Percentiles rank a stretch among this genome's conserved stretches.
phyloP scores from a whole-genome alignment of 805 yeast genomes.

The Monosporozyma solicola region DNA sequence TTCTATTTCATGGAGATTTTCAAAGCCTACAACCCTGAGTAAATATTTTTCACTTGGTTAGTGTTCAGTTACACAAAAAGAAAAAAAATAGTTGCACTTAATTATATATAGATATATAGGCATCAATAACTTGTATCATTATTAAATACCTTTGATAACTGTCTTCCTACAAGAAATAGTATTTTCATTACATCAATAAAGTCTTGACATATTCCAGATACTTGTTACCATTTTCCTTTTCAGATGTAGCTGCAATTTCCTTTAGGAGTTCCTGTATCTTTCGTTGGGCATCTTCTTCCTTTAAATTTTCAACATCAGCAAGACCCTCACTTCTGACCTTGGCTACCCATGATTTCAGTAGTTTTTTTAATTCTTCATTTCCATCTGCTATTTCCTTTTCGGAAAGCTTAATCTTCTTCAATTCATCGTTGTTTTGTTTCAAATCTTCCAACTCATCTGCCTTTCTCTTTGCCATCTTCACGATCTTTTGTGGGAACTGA shows the following conservation, averaged over 20 bases:
- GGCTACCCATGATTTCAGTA: slow-evolving; percentile 47
- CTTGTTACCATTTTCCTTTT: slow-evolving; percentile 7
- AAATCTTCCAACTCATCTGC: slow-evolving; percentile 76
- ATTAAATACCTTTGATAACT: neutral
- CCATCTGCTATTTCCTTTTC: slow-evolving; percentile 44
- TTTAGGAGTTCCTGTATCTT: slow-evolving; percentile 19
- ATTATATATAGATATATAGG: neutral
- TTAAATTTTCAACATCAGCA: slow-evolving; percentile 15
- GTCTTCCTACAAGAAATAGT: neutral
- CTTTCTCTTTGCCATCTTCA: slow-evolving; percentile 91
- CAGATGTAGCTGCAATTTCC: slow-evolving; percentile 10
- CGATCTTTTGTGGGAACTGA: slow-evolving; percentile 81
- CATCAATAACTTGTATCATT: neutral
- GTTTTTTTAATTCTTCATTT: slow-evolving; percentile 37
- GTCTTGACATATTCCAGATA: slow-evolving; percentile 17
- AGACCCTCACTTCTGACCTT: slow-evolving; percentile 31
- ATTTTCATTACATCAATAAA: slow-evolving; percentile 9
- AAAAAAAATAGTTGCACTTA: neutral
- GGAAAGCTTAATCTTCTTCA: slow-evolving; percentile 43
- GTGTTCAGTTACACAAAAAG: neutral
- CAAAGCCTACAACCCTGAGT: neutral
- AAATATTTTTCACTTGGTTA: neutral
- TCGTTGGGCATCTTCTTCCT: slow-evolving; percentile 30
- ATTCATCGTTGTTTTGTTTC: slow-evolving; percentile 33
- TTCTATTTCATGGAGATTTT: slow-evolving; percentile 32